These are phyloP conservation scores for Panicum hallii DNA, from an alignment of 202 grass and related monocot species.

Conservation along the genomic window DNA sequence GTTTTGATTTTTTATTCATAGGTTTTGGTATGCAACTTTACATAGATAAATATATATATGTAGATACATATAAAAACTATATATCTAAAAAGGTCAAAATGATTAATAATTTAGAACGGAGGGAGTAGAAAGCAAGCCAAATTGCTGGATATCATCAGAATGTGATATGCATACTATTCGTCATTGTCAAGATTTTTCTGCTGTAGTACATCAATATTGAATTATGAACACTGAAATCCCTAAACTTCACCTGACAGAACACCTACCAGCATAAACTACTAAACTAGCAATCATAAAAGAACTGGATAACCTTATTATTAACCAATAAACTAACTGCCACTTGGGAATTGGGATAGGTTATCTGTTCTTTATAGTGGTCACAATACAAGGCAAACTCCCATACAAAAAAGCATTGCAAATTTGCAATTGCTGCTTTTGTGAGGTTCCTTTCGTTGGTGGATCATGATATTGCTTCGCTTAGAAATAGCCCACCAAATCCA, in stretches of 20 bases:
- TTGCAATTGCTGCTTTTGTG: not conserved
- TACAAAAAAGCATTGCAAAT: not conserved
- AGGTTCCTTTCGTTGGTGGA: conserved; percentile 7
- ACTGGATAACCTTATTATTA: not conserved
- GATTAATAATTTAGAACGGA: too few species aligned
- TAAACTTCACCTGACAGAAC: not conserved
- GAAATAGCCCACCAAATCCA: conserved; percentile 24
- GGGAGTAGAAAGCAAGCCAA: not conserved
- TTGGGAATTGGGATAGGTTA: not conserved
- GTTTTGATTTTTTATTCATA: too few species aligned
- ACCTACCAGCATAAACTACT: not conserved
- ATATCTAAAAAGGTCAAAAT: too few species aligned
- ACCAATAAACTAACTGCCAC: not conserved
- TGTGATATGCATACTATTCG: not conserved
- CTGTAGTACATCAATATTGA: not conserved
- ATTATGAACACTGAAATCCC: not conserved
- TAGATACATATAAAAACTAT: too few species aligned
- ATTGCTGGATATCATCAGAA: not conserved
- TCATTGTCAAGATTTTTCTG: not conserved
- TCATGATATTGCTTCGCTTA: conserved; percentile 15
- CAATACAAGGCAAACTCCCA: not conserved
- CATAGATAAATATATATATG: too few species aligned
- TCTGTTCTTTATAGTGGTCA: not conserved
- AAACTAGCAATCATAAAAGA: conserved; percentile 7
- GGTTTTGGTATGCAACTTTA: too few species aligned